Percentiles rank a stretch among this genome's conserved stretches.
phyloP scores from a whole-genome alignment of 2,329 filamentous ascomycete species.

The Trichoderma sp. region DNA sequence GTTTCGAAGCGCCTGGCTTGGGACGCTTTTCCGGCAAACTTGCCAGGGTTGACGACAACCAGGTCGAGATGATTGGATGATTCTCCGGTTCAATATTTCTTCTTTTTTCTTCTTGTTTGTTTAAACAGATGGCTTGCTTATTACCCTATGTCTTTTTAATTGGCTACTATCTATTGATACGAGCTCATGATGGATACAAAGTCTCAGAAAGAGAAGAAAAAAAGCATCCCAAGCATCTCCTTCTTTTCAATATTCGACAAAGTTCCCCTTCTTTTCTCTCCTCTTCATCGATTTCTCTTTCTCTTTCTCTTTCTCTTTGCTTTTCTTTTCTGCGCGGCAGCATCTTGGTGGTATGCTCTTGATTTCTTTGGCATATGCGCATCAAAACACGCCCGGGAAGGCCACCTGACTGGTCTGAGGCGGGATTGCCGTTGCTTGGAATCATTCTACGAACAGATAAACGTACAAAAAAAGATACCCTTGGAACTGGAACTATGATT shows the following conservation, averaged over 20 bases:
- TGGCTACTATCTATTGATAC: neutral
- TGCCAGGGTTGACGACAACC: conserved; percentile 6
- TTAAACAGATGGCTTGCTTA: neutral
- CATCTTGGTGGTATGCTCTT: neutral
- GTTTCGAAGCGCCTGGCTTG: conserved; percentile 37
- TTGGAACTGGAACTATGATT: neutral
- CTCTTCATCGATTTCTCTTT: neutral
- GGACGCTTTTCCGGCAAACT: conserved; percentile 45
- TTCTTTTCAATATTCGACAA: neutral
- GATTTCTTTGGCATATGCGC: neutral
- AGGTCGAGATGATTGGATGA: neutral
- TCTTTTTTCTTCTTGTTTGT: neutral
- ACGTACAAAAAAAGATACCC: neutral
- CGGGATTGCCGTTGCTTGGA: neutral
- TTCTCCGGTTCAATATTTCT: neutral
- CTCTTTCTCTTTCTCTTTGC: neutral
- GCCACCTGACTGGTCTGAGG: neutral
- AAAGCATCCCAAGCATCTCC: neutral
- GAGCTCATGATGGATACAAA: neutral
- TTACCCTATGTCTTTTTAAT: neutral
- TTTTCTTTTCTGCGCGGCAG: neutral
- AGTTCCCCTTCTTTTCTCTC: neutral
- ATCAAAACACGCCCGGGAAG: neutral
- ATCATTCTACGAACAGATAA: neutral
- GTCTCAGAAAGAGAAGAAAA: neutral